Base-by-base conservation (phyloP, 2,329 filamentous ascomycete species). In the Neofusicoccum ribis region DNA sequence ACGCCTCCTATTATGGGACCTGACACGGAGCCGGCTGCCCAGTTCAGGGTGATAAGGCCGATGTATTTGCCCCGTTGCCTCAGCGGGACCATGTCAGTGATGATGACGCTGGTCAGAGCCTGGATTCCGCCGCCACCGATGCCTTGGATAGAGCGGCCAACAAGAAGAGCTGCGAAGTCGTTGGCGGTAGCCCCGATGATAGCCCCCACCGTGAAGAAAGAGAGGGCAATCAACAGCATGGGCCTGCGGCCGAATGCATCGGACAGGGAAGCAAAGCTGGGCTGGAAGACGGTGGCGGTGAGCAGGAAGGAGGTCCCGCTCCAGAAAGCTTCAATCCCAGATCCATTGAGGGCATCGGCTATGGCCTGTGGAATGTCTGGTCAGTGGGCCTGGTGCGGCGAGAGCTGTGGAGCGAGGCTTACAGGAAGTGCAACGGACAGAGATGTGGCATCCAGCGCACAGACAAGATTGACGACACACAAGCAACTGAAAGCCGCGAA, bases 251-350 rank as follows among this genome's bases (percentile, higher is more conserved):
- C 82, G 52, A 84, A 83, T 20, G 82, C 80, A 50, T 82, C 77
- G 4, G 81, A 82, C 44, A 83, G 73, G 0, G 79, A 74, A 31
- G 70, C 78, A 72, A 77, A 73, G 67, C 78, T 76, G 46, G 86
- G 87, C 69, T 88, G 84, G 47, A 86, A 81, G 36, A 88, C 84
- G 0, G 89, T 87, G 64, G 85, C 87, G 3, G 88, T 85, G 5
- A 92, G 82, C 4, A 92, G 79, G 68, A 90, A 92, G 15, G 86
- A 87, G 4, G 89, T 91, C 1, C 89, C 89, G 12, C 87, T 84
- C 89, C 89, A 91, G 71, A 91, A 91, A 0, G 88, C 86, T 75
- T 91, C 52, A 3, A 72, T 17, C 9, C 56, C 67, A 3, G 65
- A 68, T 20, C 69, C 70, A 31, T 66, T 46, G 15, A 73, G 69